These are phyloP conservation scores for Cercophora sp. DNA, from an alignment of 495 filamentous ascomycete species.

Conservation along the genomic window DNA sequence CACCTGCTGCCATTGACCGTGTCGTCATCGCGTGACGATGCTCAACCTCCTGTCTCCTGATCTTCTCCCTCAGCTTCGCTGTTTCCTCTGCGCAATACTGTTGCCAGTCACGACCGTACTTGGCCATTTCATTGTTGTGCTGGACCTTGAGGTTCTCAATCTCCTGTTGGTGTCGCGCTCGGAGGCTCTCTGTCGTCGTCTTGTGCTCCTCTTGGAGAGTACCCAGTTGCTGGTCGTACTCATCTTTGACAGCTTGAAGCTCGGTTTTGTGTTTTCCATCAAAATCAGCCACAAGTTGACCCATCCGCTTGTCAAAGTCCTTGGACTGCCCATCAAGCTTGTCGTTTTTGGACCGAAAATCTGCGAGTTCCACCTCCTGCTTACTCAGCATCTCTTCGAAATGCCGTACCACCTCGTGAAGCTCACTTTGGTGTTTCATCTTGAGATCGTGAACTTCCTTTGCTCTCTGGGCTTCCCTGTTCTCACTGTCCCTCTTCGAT, in stretches of 20 bases:
- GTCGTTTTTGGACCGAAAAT: neutral
- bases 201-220: neutral
- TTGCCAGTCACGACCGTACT: neutral
- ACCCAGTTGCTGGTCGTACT: neutral
- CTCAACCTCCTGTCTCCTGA: neutral
- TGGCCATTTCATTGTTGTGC: neutral
- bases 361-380: neutral
- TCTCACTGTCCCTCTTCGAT: neutral
- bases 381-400: neutral
- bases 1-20: slow-evolving; percentile 10
- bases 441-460: neutral
- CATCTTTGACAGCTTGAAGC: neutral
- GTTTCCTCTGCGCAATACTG: too few species aligned
- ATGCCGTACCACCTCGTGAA: neutral
- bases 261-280: neutral
- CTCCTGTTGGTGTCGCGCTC: neutral
- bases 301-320: too few species aligned
- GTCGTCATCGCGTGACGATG: neutral
- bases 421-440: neutral
- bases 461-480: neutral
- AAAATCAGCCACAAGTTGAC: too few species aligned
- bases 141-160: neutral
- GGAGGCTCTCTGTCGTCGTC: neutral
- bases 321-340: too few species aligned
- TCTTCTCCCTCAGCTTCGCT: neutral